Percentiles rank a stretch among this genome's conserved stretches.
phyloP scores from a whole-genome alignment of 1,284 basidiomycete species.

The Blastosporella zonata region DNA sequence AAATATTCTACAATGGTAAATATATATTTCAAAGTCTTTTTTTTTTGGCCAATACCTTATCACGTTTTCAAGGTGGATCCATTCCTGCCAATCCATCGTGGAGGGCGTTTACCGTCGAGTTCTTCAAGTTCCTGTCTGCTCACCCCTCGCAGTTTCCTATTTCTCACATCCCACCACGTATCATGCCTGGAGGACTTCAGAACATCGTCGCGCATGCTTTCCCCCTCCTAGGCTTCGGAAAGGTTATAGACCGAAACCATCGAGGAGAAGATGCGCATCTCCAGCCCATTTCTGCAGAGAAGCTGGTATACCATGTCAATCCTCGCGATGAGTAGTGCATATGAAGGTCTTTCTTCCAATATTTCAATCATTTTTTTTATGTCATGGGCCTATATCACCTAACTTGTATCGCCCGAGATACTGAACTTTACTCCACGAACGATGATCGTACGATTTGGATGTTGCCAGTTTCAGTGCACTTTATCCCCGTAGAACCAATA shows the following conservation, averaged over 20 bases:
- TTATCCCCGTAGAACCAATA: too few species aligned
- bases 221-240: constrained; percentile 26
- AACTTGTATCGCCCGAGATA: too few species aligned
- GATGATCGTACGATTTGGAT: too few species aligned
- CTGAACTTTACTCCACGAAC: too few species aligned
- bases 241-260: constrained; percentile 24
- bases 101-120: constrained; percentile 27
- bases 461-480: too few species aligned
- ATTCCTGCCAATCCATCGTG: constrained; percentile 21
- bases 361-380: too few species aligned
- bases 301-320: constrained; percentile 27
- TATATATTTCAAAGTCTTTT: background rate
- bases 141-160: constrained; percentile 23
- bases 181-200: constrained; percentile 29
- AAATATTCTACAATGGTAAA: constrained; percentile 25
- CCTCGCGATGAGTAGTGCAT: too few species aligned
- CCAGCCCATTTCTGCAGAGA: constrained; percentile 31
- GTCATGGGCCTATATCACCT: too few species aligned
- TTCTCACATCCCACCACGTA: constrained; percentile 22
- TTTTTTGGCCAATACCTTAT: background rate
- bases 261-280: constrained; percentile 22
- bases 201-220: constrained; percentile 25
- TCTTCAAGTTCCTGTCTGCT: constrained; percentile 27
- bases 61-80: constrained; percentile 15
- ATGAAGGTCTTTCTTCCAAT: too few species aligned